Evolutionary conservation across 768 basidiomycete genomes (phyloP).

Genomic region (Russula olivacea): DNA sequence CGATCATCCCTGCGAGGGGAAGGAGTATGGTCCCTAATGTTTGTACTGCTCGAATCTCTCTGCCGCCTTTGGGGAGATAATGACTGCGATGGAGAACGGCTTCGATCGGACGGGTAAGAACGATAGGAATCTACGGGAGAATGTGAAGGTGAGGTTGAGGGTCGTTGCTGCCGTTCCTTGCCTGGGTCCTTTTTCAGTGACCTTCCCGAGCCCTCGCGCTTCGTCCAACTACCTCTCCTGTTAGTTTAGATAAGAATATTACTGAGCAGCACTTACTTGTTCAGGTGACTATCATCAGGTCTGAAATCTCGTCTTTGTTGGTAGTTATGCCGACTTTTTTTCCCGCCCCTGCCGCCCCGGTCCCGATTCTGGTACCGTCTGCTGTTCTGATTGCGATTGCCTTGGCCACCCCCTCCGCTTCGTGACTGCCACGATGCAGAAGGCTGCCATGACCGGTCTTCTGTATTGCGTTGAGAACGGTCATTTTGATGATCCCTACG

Average conservation of each 20-base stretch:
- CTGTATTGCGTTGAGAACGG: constrained; percentile 29
- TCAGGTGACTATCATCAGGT: constrained; percentile 58
- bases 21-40: constrained; percentile 43
- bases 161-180: constrained; percentile 39
- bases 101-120: constrained; percentile 57
- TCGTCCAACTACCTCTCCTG: constrained; percentile 51
- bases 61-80: constrained; percentile 55
- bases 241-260: not conserved
- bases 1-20: constrained; percentile 40
- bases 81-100: constrained; percentile 58
- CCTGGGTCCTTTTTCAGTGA: constrained; percentile 34
- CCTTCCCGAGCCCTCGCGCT: constrained; percentile 47
- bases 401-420: constrained; percentile 31
- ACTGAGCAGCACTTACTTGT: constrained; percentile 51
- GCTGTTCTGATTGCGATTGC: constrained; percentile 34
- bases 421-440: constrained; percentile 55
- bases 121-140: constrained; percentile 62
- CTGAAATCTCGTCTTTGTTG: constrained; percentile 41
- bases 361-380: constrained; percentile 33
- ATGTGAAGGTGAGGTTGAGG: constrained; percentile 49
- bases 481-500: constrained; percentile 26
- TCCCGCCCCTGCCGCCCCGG: constrained; percentile 18
- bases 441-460: constrained; percentile 68
- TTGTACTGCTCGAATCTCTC: constrained; percentile 44
- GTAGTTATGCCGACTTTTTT: constrained; percentile 30